phyloP scores from a whole-genome alignment of 1,284 basidiomycete genomes.

The Tilletiopsis washingtonensis region DNA sequence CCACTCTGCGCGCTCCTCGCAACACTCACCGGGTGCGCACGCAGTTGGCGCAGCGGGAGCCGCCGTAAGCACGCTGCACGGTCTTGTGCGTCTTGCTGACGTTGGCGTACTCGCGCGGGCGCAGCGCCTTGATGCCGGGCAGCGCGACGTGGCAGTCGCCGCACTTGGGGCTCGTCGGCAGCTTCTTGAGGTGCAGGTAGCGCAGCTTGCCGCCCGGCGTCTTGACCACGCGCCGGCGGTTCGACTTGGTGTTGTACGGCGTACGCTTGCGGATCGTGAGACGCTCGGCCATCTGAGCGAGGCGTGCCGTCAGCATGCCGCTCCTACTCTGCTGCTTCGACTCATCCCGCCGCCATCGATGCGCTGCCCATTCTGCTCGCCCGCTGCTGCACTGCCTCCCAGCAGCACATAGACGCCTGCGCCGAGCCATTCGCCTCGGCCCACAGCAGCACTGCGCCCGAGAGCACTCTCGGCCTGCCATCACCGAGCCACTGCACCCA shows the following conservation, averaged over 20 bases:
- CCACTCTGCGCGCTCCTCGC: background rate
- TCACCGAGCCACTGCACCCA: no score
- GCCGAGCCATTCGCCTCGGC: no score
- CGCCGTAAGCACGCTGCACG: slow-evolving; percentile 45
- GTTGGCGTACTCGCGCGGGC: slow-evolving; percentile 41
- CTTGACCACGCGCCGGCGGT: slow-evolving; percentile 89
- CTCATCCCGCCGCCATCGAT: no score
- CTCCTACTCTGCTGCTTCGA: no score
- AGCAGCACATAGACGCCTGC: no score
- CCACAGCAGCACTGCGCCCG: no score
- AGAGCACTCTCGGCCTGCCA: no score
- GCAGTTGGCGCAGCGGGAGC: slow-evolving; percentile 42
- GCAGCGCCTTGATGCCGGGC: slow-evolving; percentile 42
- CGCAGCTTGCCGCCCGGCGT: slow-evolving; percentile 89
- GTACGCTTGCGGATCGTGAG: slow-evolving; percentile 98
- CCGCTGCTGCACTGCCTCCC: no score
- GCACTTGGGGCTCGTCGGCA: slow-evolving; percentile 81
- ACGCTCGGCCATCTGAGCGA: slow-evolving; percentile 77
- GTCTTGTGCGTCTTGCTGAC: slow-evolving; percentile 45
- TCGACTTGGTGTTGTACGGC: slow-evolving; percentile 97
- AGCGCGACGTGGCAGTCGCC: slow-evolving; percentile 45
- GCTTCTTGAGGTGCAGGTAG: slow-evolving; percentile 84
- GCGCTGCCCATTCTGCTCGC: no score
- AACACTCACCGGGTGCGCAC: slow-evolving; percentile 39
- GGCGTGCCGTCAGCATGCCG: no score